Evolutionary conservation across 2,329 filamentous ascomycete genomes (phyloP), one percentile per base, ranked within the genome.

Genomic region (Hypoxylon sp.): DNA sequence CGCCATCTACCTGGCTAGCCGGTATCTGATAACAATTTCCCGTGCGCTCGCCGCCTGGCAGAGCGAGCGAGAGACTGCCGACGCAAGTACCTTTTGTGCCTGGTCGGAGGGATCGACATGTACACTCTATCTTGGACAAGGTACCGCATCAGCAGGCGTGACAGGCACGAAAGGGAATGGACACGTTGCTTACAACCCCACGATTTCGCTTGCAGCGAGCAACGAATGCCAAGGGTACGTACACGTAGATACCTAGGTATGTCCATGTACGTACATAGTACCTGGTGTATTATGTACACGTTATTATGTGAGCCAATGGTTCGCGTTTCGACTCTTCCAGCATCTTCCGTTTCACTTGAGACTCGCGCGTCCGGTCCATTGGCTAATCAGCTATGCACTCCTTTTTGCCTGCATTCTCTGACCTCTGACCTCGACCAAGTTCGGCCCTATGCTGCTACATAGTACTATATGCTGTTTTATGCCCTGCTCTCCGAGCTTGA

Each of bases 321-420:
- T 24, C 43, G 57, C 48, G 57, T 58, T 52, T 62, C 58, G 63
- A 67, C 48, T 60, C 48, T 72, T 73, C 72, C 67, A 73, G 71
- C 70, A 66, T 63, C 66, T 74, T 76, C 73, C 61, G 74, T 76
- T 76, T 77, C 74, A 75, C 68, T 66, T 69, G 42, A 40, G 57
- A 27, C 47, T 55, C 55, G 35, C n/a, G 23, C 21, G 33, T 31
- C 43, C 23, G 49, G 40, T 46, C 60, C 64, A 74, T 74, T 75
- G 72, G 71, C 58, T 57, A 64, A 60, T 56, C 41, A 62, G 38
- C 60, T 60, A 73, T 76, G 73, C 74, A 75, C 72, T 74, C 74
- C 74, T 75, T 73, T 74, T 69, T 57, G 52, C 65, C 71, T 75
- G 74, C 75, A 76, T 72, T 62, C 45, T 50, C 6, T n/a, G n/a